These are phyloP conservation scores for Neurospora terricola DNA, from an alignment of 495 filamentous ascomycete genomes.

Conservation along the genomic window DNA sequence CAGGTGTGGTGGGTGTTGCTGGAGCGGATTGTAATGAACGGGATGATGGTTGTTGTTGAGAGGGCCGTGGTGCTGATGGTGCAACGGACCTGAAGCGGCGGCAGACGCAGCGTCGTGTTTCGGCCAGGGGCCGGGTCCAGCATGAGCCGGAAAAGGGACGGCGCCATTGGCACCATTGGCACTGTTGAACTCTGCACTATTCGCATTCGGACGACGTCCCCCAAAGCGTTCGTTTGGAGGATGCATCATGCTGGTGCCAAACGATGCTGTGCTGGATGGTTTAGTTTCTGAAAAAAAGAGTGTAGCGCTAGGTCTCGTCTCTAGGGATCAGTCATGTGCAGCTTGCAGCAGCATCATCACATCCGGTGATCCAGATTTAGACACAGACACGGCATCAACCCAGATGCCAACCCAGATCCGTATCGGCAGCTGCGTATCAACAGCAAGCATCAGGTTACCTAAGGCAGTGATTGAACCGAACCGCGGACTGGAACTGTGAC, in stretches of 20 bases:
- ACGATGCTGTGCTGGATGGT: neutral
- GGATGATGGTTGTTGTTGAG: slow-evolving; percentile 8
- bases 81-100: slow-evolving; percentile 9
- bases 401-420: neutral
- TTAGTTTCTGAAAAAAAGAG: neutral
- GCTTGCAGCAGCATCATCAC: neutral
- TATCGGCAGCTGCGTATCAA: neutral
- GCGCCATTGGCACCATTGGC: neutral
- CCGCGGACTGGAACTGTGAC: neutral
- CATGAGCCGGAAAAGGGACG: slow-evolving; percentile 2
- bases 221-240: neutral
- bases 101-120: slow-evolving; percentile 17
- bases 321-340: neutral
- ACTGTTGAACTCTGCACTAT: neutral
- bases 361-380: neutral
- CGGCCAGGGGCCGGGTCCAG: slow-evolving; percentile 17
- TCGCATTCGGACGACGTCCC: neutral
- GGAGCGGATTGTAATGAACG: slow-evolving; percentile 15
- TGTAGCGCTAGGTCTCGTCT: neutral
- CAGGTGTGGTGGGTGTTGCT: slow-evolving; percentile 7
- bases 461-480: neutral
- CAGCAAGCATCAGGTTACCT: neutral
- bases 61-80: slow-evolving; percentile 13
- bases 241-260: neutral
- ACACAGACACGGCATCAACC: neutral